phyloP scores from a whole-genome alignment of 768 basidiomycete genomes.

The Lactarius hatsudake region DNA sequence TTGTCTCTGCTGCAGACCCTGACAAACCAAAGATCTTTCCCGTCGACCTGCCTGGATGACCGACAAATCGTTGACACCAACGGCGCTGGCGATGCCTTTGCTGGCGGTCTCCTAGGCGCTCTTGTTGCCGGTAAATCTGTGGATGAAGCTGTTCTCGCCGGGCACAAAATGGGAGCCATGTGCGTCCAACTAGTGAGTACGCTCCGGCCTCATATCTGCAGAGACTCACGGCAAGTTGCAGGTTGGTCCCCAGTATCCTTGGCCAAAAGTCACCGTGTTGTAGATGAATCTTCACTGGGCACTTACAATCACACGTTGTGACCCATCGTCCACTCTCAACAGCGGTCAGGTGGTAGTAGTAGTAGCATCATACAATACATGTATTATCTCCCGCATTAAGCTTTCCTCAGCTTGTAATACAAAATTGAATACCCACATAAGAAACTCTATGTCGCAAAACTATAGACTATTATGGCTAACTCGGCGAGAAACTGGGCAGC shows the following conservation, averaged over 20 bases:
- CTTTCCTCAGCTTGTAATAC: conserved; percentile 40
- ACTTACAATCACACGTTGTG: conserved; percentile 8
- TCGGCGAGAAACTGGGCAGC: neutral
- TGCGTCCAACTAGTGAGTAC: conserved; percentile 71
- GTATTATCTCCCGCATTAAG: conserved; percentile 29
- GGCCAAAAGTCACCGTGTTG: conserved; percentile 53
- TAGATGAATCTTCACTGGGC: conserved; percentile 24
- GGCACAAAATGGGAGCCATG: conserved; percentile 84
- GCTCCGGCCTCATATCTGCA: neutral
- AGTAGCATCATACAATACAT: conserved; percentile 27
- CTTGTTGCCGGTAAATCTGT: conserved; percentile 72
- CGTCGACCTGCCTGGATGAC: conserved; percentile 55
- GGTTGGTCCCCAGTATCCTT: conserved; percentile 57
- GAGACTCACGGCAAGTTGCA: conserved; percentile 28
- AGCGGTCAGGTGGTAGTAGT: conserved; percentile 29
- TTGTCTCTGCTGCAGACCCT: conserved; percentile 60
- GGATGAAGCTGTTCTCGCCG: conserved; percentile 75
- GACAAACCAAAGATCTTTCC: conserved; percentile 54
- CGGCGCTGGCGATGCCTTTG: conserved; percentile 96
- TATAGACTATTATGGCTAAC: neutral
- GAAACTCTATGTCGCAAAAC: conserved; percentile 10
- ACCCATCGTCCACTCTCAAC: conserved; percentile 39
- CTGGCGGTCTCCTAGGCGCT: conserved; percentile 92
- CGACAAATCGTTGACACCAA: conserved; percentile 92
- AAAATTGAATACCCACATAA: conserved; percentile 19